A percentile compares a stretch with the other conserved stretches of the same genome.
Conservation (phyloP, 192 early-diverging fungal genomes). For the Endogone sp. region DNA sequence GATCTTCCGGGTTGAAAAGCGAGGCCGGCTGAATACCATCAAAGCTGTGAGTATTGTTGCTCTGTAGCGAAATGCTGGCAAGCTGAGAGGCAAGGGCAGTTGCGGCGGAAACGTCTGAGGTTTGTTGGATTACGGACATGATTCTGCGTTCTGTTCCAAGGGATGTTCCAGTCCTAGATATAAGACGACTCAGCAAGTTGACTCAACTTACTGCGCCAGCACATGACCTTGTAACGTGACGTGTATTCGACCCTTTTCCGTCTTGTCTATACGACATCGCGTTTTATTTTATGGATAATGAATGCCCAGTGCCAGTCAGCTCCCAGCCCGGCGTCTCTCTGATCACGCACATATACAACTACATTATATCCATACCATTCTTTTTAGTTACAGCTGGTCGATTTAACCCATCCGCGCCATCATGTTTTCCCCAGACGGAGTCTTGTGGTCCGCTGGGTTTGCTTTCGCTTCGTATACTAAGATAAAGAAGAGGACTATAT, state of each 20-base stretch:
- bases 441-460: slow-evolving; percentile 71
- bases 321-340: too few relatives aligned
- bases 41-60: neutral
- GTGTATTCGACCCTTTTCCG: too few relatives aligned
- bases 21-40: neutral
- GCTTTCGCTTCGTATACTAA: slow-evolving; percentile 66
- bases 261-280: too few relatives aligned
- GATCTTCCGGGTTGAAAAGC: neutral
- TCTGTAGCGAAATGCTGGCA: neutral
- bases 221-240: too few relatives aligned
- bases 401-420: neutral
- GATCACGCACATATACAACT: too few relatives aligned
- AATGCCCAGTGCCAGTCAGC: too few relatives aligned
- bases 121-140: neutral
- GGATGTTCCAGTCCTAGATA: too few relatives aligned
- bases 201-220: too few relatives aligned
- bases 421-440: slow-evolving; percentile 37
- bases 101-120: neutral
- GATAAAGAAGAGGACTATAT: slow-evolving; percentile 1
- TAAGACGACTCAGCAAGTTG: too few relatives aligned
- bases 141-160: too few relatives aligned
- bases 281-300: too few relatives aligned
- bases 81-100: neutral
- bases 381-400: neutral
- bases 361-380: too few relatives aligned